Conservation (phyloP, 257 asterid species). For the Solanum pennellii region DNA sequence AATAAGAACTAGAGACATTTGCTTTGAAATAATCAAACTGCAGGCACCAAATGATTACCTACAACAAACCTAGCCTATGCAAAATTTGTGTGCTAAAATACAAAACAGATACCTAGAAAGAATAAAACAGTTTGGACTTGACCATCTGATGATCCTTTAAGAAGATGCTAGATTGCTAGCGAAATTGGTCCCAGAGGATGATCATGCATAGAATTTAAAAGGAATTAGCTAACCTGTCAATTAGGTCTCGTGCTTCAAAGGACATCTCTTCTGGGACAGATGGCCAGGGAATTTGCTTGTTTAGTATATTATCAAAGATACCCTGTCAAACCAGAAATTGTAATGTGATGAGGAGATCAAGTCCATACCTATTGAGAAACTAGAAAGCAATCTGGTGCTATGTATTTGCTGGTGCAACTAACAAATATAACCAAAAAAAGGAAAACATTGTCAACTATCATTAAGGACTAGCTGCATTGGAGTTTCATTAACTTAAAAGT, state of each 20-base stretch:
- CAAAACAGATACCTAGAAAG: neutral
- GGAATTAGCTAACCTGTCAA: constrained; percentile 54
- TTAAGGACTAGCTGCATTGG: neutral
- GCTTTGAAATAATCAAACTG: neutral
- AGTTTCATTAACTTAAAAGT: neutral
- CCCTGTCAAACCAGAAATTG: constrained; percentile 34
- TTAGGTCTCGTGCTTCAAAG: constrained; percentile 66
- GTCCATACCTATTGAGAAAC: neutral
- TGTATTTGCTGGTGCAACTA: neutral
- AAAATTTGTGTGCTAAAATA: neutral
- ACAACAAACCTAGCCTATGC: neutral
- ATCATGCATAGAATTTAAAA: neutral
- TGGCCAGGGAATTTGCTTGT: constrained; percentile 88
- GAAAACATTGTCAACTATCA: neutral
- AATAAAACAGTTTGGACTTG: neutral
- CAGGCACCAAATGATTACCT: neutral
- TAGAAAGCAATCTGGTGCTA: neutral
- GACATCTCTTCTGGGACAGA: constrained; percentile 74
- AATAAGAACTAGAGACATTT: neutral
- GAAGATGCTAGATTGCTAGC: neutral
- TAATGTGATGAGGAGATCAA: neutral
- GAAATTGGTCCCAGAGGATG: neutral
- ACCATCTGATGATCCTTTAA: neutral
- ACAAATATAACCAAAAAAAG: neutral
- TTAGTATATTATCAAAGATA: constrained; percentile 80